Percentiles rank a stretch among this genome's conserved stretches.
These are phyloP conservation scores for Sugiyamaella americana DNA, from an alignment of 805 yeast species.

Conservation along the genomic window DNA sequence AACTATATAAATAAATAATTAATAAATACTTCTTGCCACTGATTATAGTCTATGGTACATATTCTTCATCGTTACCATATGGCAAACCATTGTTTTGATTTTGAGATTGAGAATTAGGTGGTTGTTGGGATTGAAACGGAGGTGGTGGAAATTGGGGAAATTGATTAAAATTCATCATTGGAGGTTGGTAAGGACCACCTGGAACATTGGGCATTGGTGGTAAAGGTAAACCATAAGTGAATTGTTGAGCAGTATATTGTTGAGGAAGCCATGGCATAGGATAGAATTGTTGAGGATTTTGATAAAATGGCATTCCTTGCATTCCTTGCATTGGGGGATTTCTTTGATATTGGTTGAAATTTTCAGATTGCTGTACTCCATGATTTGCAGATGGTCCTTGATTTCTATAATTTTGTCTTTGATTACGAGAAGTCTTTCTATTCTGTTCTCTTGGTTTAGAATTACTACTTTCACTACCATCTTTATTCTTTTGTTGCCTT, in stretches of 20 bases:
- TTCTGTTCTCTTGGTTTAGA: background rate
- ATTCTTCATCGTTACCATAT: conserved; percentile 21
- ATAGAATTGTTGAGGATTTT: conserved; percentile 4
- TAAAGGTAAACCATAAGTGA: conserved; percentile 1
- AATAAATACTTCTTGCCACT: too few species aligned
- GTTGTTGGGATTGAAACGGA: background rate
- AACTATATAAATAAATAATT: background rate
- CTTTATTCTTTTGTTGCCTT: conserved; percentile 31
- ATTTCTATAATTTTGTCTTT: background rate
- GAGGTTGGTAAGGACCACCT: conserved; percentile 3
- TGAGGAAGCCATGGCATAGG: conserved; percentile 16
- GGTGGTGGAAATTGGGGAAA: too few species aligned
- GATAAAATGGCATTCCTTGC: background rate
- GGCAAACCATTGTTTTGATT: conserved; percentile 17
- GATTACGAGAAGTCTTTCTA: background rate
- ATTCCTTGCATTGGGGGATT: too few species aligned
- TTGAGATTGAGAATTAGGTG: background rate
- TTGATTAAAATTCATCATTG: background rate
- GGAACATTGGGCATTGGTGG: background rate
- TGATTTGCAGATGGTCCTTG: background rate
- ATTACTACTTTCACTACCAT: background rate
- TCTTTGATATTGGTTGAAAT: too few species aligned
- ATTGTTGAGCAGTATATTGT: conserved; percentile 11
- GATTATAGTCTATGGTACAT: background rate
- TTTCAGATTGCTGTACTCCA: too few species aligned